Base-by-base conservation (phyloP, 1,139 yeast species). In the Insectozyma bohioensis region DNA sequence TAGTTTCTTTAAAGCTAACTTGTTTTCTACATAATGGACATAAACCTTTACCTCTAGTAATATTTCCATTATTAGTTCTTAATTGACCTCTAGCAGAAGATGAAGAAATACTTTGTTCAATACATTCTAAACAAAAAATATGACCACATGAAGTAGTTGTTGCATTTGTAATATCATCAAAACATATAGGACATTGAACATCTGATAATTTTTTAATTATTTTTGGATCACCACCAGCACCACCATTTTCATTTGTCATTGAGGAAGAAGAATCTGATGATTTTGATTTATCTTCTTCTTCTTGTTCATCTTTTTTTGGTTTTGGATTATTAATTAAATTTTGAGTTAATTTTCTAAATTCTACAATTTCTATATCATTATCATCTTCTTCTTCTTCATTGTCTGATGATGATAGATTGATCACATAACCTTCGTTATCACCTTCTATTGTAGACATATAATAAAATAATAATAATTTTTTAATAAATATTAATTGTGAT, bases 91-190 rank as follows among this genome's bases (percentile, higher is more conserved):
- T 48, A 5, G 75, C 75, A 26, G 58, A 53, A 2, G 73, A 66
- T 28, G 69, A 57, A 6, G 72, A 52, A 2, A 69, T 47, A 42
- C 72, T 62, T 41, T 61, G 68, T 45, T 59, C 70, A 20, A 69
- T 56, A 42, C 75, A 69, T 26, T 66, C 71, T 10, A 69, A 51
- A 38, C 75, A 69, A 45, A 67, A 69, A 2, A 69, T 52, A 43
- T 69, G 75, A 6, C 75, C 75, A 46, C 75, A 69, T 2, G 61
- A 49, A 0, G 75, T 67, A 24, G 62, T 56, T 17, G 73, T 67
- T 20, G 75, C 75, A 28, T 48, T 51, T 4, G 54, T 50, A 23
- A 69, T 48, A n/a, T 58, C 56, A 37, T 69, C 75, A 43, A 69
- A 68, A 45, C 75, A 69, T 14, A 69, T 65, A 12, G 75, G 75